Conservation (phyloP, 2,329 filamentous ascomycete species). For the Diplodia seriata region DNA sequence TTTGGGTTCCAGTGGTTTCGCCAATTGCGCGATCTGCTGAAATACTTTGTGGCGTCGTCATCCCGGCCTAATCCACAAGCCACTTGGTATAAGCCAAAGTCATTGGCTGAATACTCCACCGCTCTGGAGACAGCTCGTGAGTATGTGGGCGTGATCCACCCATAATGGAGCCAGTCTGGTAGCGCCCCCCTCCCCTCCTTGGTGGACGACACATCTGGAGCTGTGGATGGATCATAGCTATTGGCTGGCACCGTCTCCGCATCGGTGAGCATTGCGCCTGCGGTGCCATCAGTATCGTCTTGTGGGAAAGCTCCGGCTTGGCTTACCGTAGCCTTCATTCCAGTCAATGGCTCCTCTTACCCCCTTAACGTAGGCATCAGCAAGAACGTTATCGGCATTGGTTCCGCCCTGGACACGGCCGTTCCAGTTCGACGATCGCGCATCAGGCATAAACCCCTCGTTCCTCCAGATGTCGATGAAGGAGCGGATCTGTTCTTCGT, state of each 20-base stretch:
- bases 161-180: constrained; percentile 69
- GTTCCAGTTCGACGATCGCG: constrained; percentile 71
- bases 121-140: constrained; percentile 68
- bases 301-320: neutral
- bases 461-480: constrained; percentile 72
- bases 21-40: constrained; percentile 71
- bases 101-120: constrained; percentile 72
- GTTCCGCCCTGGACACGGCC: constrained; percentile 73
- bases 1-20: constrained; percentile 73
- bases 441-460: constrained; percentile 70
- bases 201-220: constrained; percentile 63
- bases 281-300: neutral
- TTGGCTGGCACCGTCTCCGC: constrained; percentile 68
- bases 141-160: constrained; percentile 70
- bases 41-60: constrained; percentile 61
- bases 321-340: constrained; percentile 49
- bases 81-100: constrained; percentile 71
- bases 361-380: constrained; percentile 74
- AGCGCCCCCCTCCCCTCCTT: constrained; percentile 73
- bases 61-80: constrained; percentile 55
- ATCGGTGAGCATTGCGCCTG: constrained; percentile 67
- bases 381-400: constrained; percentile 74
- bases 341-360: constrained; percentile 69
- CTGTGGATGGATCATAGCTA: constrained; percentile 62
- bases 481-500: constrained; percentile 71